Conservation (phyloP, 306 rosid genomes). For the Spatholobus suberectus region DNA sequence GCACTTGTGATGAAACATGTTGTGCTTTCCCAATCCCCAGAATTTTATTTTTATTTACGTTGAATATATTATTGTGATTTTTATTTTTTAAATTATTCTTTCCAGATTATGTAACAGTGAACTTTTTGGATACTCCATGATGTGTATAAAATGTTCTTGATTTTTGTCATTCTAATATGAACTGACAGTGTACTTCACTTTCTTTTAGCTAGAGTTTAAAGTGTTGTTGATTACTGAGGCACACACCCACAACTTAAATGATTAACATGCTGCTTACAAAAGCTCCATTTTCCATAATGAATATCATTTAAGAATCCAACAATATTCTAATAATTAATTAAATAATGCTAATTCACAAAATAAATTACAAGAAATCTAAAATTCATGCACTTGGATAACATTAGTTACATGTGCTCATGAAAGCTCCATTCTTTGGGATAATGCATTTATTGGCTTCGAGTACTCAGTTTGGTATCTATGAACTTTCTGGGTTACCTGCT, state of each 20-base stretch:
- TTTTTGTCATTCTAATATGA: not conserved
- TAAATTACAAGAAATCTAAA: not conserved
- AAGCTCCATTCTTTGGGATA: not conserved
- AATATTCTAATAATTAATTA: not conserved
- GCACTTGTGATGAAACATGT: slow-evolving; percentile 2
- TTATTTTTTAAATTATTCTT: not conserved
- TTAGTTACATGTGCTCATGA: not conserved
- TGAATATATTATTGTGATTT: not conserved
- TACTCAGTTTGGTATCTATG: not conserved
- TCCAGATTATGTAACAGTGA: not conserved
- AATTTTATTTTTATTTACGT: not conserved
- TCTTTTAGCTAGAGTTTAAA: not conserved
- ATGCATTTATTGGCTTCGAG: not conserved
- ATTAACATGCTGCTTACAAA: not conserved
- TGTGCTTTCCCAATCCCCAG: not conserved
- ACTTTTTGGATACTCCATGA: not conserved
- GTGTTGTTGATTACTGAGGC: not conserved
- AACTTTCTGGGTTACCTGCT: not conserved
- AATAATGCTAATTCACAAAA: not conserved
- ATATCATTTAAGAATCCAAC: not conserved
- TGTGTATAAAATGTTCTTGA: not conserved
- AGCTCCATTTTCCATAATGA: not conserved
- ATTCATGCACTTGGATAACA: not conserved
- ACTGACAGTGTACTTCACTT: not conserved
- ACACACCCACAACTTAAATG: not conserved